phyloP scores from a whole-genome alignment of 805 yeast genomes.

The Pichia paraexigua region DNA sequence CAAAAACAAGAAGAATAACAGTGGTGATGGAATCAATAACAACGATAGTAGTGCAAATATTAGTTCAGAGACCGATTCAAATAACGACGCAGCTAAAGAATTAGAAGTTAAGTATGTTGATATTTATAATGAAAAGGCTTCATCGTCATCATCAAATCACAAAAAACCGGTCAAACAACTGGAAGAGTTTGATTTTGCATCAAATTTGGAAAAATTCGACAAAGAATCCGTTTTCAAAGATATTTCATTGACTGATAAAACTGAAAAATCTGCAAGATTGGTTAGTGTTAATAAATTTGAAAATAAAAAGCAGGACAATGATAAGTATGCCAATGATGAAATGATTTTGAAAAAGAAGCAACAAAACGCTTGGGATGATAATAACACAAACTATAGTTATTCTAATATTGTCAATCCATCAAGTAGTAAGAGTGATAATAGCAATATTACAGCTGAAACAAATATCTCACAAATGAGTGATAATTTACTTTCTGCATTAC shows the following conservation, averaged over 20 bases:
- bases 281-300: slow-evolving; percentile 64
- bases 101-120: slow-evolving; percentile 7
- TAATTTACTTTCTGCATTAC: background rate
- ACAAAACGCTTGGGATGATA: slow-evolving; percentile 48
- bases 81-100: slow-evolving; percentile 1
- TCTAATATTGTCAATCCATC: background rate
- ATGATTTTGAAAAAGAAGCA: slow-evolving; percentile 50
- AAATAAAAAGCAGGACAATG: slow-evolving; percentile 33
- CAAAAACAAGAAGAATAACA: slow-evolving; percentile 17
- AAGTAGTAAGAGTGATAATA: background rate
- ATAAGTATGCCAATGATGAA: slow-evolving; percentile 62
- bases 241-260: slow-evolving; percentile 54
- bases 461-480: background rate
- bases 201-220: slow-evolving; percentile 74
- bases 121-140: slow-evolving; percentile 3
- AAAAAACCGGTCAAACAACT: slow-evolving; percentile 33
- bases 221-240: slow-evolving; percentile 74
- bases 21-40: slow-evolving; percentile 8
- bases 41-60: background rate
- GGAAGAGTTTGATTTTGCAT: slow-evolving; percentile 78
- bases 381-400: slow-evolving; percentile 12
- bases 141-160: background rate
- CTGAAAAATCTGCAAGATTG: slow-evolving; percentile 46
- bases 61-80: background rate
- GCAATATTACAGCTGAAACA: background rate